Percentiles rank a stretch among this genome's conserved stretches.
Evolutionary conservation across 305 asterid species (phyloP).

Genomic region (Withania somnifera): DNA sequence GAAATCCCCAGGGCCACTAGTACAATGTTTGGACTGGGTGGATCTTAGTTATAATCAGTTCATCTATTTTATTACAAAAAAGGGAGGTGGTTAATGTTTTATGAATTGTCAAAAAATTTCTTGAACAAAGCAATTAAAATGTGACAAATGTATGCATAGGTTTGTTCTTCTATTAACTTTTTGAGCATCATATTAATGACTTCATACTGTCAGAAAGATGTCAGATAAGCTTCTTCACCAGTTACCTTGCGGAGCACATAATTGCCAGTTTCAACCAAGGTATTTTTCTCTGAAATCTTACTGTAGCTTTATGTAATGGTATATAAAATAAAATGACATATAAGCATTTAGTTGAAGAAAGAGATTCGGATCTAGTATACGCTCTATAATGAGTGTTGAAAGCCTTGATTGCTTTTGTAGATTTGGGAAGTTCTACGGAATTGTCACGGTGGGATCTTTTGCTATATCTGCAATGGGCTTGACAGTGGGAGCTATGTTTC

Average conservation of each 20-base stretch:
- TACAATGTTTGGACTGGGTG: no score
- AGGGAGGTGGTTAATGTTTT: background rate
- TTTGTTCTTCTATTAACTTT: no score
- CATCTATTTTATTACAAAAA: background rate
- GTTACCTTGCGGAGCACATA: no score
- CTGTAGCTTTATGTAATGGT: no score
- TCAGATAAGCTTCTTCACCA: background rate
- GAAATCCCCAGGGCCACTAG: no score
- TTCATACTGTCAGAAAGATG: background rate
- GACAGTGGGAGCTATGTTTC: conserved; percentile 95
- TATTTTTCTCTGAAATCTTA: no score
- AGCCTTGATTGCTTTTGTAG: conserved; percentile 23
- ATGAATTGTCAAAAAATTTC: background rate
- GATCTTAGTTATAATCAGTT: background rate
- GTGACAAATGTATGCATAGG: background rate
- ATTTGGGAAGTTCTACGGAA: conserved; percentile 83
- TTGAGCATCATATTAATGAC: background rate
- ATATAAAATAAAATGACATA: no score
- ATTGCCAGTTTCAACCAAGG: no score
- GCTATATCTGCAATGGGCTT: conserved; percentile 98
- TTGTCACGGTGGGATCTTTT: conserved; percentile 82
- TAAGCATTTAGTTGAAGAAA: background rate
- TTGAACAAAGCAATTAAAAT: background rate
- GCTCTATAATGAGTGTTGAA: background rate
- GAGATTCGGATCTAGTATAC: background rate